phyloP scores from a whole-genome alignment of 371 early-diverging fungal species.

The Catenaria anguillulae region DNA sequence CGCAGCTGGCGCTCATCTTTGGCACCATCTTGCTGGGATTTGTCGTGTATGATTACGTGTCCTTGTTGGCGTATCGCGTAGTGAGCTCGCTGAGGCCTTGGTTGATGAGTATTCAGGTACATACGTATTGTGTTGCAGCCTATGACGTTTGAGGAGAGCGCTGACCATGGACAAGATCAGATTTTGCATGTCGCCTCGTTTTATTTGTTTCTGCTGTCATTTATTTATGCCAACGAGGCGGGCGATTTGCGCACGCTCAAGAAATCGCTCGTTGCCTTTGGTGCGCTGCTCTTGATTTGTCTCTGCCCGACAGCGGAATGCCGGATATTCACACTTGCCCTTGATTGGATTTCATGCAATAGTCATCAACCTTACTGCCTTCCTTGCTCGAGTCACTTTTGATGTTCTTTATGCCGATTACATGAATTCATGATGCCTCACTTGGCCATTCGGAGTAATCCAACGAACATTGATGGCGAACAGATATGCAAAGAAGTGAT shows the following conservation, averaged over 20 bases:
- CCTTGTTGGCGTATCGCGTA: neutral
- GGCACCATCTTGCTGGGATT: neutral
- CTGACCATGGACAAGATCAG: neutral
- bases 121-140: neutral
- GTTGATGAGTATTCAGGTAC: slow-evolving; percentile 1
- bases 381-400: neutral
- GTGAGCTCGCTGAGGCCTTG: neutral
- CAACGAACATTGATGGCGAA: no score
- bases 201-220: slow-evolving; percentile 9
- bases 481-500: no score
- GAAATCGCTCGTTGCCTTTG: neutral
- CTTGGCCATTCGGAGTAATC: no score
- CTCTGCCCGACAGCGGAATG: no score
- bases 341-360: neutral
- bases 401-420: neutral
- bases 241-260: slow-evolving; percentile 5
- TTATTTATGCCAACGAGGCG: slow-evolving; percentile 10
- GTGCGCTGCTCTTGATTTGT: neutral
- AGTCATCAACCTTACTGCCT: neutral
- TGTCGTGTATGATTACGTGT: neutral
- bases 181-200: slow-evolving; percentile 8
- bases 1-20: slow-evolving; percentile 4
- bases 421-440: neutral
- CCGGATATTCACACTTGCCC: neutral
- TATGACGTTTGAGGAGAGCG: no score